Conservation (phyloP, 805 yeast genomes). For the Yamadazyma nakazawae region DNA sequence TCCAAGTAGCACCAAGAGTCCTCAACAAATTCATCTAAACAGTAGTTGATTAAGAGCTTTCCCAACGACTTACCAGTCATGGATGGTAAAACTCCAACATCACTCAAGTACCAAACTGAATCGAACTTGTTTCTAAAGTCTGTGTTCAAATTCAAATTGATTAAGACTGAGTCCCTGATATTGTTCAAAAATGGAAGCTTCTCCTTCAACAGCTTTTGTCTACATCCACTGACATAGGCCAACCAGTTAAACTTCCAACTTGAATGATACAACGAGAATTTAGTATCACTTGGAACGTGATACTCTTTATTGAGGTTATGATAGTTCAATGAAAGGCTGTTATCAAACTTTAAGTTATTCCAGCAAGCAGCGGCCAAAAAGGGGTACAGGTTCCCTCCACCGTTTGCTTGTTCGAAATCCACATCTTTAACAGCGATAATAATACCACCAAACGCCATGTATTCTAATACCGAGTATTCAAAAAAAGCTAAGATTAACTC, state of each 20-base stretch:
- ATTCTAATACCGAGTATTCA: conserved; percentile 52
- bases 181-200: conserved; percentile 46
- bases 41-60: conserved; percentile 47
- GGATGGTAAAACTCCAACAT: conserved; percentile 54
- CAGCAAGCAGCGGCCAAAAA: conserved; percentile 55
- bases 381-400: conserved; percentile 31
- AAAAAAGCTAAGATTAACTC: conserved; percentile 48
- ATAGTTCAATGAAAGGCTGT: conserved; percentile 13
- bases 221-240: conserved; percentile 37
- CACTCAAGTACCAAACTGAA: conserved; percentile 55
- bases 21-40: conserved; percentile 44
- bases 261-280: conserved; percentile 11
- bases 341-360: conserved; percentile 22
- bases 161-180: conserved; percentile 43
- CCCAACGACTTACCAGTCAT: conserved; percentile 62
- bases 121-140: conserved; percentile 29
- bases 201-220: conserved; percentile 49
- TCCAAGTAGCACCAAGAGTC: conserved; percentile 47
- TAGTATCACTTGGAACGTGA: conserved; percentile 4
- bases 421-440: conserved; percentile 48
- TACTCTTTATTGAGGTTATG: conserved; percentile 7
- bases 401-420: conserved; percentile 32
- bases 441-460: conserved; percentile 48
- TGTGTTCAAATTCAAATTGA: conserved; percentile 26
- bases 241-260: conserved; percentile 34